phyloP scores from a whole-genome alignment of 2,329 filamentous ascomycete genomes.

The Biscogniauxia sp. region DNA sequence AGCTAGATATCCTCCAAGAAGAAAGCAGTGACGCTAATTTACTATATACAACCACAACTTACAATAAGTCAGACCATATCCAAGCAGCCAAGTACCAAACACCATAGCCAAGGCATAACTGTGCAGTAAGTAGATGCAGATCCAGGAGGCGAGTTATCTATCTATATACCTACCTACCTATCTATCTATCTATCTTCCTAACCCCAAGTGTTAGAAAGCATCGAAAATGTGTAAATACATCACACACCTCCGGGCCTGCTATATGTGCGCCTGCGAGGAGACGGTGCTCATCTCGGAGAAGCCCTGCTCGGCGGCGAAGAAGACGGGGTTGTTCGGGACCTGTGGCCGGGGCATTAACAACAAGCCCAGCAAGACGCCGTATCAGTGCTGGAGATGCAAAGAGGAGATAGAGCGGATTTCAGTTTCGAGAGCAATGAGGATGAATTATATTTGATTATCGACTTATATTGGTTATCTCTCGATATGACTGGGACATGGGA shows the following conservation, averaged over 20 bases:
- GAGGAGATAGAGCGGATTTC: constrained; percentile 25
- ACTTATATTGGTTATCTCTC: no score
- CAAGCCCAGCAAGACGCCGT: constrained; percentile 30
- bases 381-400: constrained; percentile 40
- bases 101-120: not conserved
- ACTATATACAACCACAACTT: constrained; percentile 8
- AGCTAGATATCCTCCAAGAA: constrained; percentile 1
- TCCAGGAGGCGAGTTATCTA: not conserved
- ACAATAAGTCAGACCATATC: not conserved
- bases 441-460: constrained; percentile 10
- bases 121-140: constrained; percentile 10
- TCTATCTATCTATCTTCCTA: no score
- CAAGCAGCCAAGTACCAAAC: not conserved
- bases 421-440: constrained; percentile 10
- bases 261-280: constrained; percentile 35
- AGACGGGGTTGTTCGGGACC: constrained; percentile 37
- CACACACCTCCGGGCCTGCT: constrained; percentile 38
- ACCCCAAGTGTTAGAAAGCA: no score
- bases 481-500: not conserved
- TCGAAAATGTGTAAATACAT: constrained; percentile 43
- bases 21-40: constrained; percentile 6
- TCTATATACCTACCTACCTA: no score
- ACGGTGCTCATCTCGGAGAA: constrained; percentile 42
- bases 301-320: constrained; percentile 32
- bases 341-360: constrained; percentile 35